Evolutionary conservation across 208 protist species (phyloP).

Genomic region (Crithidia thermophila): DNA sequence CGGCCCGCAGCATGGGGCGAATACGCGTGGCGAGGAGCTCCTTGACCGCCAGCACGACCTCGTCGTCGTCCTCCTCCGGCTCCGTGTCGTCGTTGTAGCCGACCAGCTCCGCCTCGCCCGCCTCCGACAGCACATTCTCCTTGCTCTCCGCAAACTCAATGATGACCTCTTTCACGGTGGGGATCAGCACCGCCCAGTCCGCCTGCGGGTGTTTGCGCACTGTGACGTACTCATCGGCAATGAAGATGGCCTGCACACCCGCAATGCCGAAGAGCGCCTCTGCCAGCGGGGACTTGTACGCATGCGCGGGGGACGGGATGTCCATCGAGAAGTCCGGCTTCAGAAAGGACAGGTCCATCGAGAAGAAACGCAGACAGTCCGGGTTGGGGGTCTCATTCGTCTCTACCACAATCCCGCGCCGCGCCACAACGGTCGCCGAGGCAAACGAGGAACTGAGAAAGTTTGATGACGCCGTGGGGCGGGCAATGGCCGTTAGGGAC

Average conservation of each 20-base stretch:
- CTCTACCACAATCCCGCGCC: conserved; percentile 65
- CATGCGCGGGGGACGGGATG: conserved; percentile 60
- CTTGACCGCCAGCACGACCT: conserved; percentile 93
- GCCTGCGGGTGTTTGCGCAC: conserved; percentile 55
- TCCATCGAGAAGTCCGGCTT: conserved; percentile 79
- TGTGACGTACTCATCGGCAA: conserved; percentile 88
- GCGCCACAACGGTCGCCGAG: neutral
- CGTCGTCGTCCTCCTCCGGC: conserved; percentile 85
- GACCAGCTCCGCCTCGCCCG: conserved; percentile 61
- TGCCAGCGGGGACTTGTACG: conserved; percentile 78
- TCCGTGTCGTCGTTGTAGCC: conserved; percentile 91
- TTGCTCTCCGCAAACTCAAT: conserved; percentile 75
- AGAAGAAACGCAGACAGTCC: conserved; percentile 85
- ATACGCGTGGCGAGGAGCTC: conserved; percentile 91
- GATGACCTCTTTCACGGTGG: conserved; percentile 64
- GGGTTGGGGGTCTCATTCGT: conserved; percentile 87
- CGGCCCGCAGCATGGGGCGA: conserved; percentile 87
- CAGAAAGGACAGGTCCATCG: conserved; percentile 87
- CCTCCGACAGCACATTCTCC: conserved; percentile 65
- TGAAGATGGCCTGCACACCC: conserved; percentile 70
- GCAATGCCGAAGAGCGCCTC: conserved; percentile 67
- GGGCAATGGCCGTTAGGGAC: neutral
- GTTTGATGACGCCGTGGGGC: no score
- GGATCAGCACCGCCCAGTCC: conserved; percentile 62
- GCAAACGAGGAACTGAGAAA: neutral